phyloP scores from a whole-genome alignment of 208 protist species.

The Leishmania amazonensis region DNA sequence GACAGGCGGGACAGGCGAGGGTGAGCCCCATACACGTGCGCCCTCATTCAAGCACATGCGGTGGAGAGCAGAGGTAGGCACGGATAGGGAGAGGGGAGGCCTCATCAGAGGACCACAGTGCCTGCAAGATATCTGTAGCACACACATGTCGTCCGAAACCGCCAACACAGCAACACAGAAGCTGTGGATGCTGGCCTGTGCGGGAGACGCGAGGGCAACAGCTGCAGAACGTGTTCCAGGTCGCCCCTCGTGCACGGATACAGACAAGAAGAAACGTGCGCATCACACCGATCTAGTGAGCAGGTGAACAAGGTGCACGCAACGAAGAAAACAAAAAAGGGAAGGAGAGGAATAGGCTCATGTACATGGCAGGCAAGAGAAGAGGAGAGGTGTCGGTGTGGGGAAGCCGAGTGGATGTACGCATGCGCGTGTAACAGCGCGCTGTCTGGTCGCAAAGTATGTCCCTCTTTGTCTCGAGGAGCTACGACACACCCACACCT shows the following conservation, averaged over 20 bases:
- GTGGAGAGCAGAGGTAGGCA: neutral
- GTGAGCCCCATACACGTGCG: neutral
- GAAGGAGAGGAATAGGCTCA: neutral
- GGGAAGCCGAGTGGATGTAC: neutral
- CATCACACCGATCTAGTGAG: neutral
- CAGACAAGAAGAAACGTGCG: neutral
- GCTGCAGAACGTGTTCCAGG: neutral
- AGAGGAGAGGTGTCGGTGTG: constrained; percentile 4
- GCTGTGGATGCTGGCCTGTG: neutral
- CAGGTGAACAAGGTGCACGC: neutral
- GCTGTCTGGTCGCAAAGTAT: neutral
- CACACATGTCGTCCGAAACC: neutral
- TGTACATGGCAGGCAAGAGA: neutral
- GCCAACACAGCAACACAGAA: neutral
- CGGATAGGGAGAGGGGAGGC: neutral
- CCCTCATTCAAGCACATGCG: neutral
- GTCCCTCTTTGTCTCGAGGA: neutral
- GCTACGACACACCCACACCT: neutral
- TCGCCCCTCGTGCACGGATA: neutral
- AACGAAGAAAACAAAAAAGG: neutral
- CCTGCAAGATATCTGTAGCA: neutral
- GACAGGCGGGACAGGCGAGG: neutral
- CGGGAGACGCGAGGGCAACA: neutral
- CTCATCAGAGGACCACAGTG: neutral
- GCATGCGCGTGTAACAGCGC: neutral